Percentiles rank a stretch among this genome's conserved stretches.
Evolutionary conservation across 2,329 filamentous ascomycete genomes (phyloP).

Genomic region (Apiospora saccharicola): DNA sequence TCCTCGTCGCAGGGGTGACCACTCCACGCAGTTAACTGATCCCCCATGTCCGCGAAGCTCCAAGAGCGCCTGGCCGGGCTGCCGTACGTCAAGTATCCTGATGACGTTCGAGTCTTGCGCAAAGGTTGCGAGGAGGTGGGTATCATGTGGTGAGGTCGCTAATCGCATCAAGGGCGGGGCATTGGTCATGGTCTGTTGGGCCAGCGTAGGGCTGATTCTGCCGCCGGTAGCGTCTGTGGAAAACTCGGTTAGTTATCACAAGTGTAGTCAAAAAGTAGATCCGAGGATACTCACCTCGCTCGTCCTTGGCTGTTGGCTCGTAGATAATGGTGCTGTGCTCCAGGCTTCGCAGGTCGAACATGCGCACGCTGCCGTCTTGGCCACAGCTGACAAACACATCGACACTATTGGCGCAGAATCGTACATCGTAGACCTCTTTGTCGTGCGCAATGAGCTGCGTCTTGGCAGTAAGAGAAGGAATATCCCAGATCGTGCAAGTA

Average conservation of each 20-base stretch:
- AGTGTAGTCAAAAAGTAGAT: neutral
- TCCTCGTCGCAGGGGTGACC: constrained; percentile 87
- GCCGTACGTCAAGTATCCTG: constrained; percentile 93
- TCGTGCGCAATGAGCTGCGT: constrained; percentile 98
- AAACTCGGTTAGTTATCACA: neutral
- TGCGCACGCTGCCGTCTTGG: constrained; percentile 95
- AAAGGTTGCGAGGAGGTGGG: constrained; percentile 95
- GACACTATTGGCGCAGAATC: constrained; percentile 97
- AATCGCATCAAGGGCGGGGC: constrained; percentile 81
- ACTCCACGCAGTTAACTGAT: constrained; percentile 91
- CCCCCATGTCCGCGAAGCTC: constrained; percentile 90
- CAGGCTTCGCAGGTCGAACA: constrained; percentile 96
- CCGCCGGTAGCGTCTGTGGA: constrained; percentile 61
- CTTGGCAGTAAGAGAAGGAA: constrained; percentile 95
- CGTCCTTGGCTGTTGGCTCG: constrained; percentile 89
- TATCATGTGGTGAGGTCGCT: constrained; percentile 92
- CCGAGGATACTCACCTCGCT: constrained; percentile 59
- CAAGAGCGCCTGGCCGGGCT: constrained; percentile 92
- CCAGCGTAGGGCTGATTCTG: constrained; percentile 76
- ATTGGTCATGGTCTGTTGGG: constrained; percentile 78
- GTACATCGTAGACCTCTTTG: constrained; percentile 98
- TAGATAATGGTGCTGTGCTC: constrained; percentile 99
- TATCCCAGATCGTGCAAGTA: constrained; percentile 99
- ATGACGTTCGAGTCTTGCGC: constrained; percentile 92
- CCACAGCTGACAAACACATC: constrained; percentile 98